Percentiles rank a stretch among this genome's conserved stretches.
Evolutionary conservation across 495 filamentous ascomycete genomes (phyloP).

Genomic region (Trypethelium eluteriae): DNA sequence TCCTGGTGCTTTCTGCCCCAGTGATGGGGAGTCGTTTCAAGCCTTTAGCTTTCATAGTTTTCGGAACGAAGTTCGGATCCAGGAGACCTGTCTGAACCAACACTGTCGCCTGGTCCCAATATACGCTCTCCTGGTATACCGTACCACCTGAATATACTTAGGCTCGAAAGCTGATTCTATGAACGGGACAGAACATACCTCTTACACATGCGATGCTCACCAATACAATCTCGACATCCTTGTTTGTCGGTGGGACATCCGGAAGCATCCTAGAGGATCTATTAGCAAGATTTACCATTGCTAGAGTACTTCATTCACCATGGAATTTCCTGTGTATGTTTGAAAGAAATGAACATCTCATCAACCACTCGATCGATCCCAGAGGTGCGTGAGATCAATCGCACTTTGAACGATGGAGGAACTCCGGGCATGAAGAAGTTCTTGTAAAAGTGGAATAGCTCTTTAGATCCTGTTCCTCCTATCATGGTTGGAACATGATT

Average conservation of each 20-base stretch:
- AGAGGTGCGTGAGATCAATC: conserved; percentile 31
- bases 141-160: conserved; percentile 19
- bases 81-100: conserved; percentile 34
- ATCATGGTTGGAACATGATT: conserved; percentile 33
- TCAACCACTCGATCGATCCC: conserved; percentile 35
- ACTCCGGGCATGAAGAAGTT: conserved; percentile 35
- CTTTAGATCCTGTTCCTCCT: conserved; percentile 31
- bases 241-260: conserved; percentile 34
- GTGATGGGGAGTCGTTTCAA: conserved; percentile 27
- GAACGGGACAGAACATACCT: conserved; percentile 14
- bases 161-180: neutral
- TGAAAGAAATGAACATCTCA: conserved; percentile 36
- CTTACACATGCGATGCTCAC: conserved; percentile 33
- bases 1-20: conserved; percentile 25
- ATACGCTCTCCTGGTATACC: conserved; percentile 35
- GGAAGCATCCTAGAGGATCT: conserved; percentile 26
- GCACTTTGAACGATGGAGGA: conserved; percentile 29
- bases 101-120: conserved; percentile 38
- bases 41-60: conserved; percentile 28
- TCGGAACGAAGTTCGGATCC: conserved; percentile 34
- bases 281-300: neutral
- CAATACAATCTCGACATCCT: conserved; percentile 31
- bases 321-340: conserved; percentile 33
- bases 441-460: conserved; percentile 32
- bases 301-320: conserved; percentile 18